Evolutionary conservation across 305 asterid genomes (phyloP), one percentile per base, ranked within the genome.

Genomic region (Petunia hybrid): DNA sequence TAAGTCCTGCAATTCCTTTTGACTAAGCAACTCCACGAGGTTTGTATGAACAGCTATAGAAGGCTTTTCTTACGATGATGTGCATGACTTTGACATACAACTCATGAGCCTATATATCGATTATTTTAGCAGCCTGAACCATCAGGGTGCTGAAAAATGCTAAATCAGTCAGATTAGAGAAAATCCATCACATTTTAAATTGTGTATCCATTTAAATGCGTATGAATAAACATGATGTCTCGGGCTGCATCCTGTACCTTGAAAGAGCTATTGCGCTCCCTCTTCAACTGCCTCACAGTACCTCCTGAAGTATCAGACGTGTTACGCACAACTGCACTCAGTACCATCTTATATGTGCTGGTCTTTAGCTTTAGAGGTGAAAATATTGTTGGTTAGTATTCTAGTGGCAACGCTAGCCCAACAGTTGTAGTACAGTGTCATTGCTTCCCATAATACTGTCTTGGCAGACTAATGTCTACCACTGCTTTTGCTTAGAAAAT

Each of bases 1-100:
- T 63, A 69, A 79, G 64, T 92, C 98, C 97, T 92, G 97, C 89
- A 94, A 86, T 85, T 94, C 98, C 79, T 91, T 92, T 79, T 91
- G 87, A 0, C 95, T 90, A 69, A 94, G 85, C 77, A 94, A 97
- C 87, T 94, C 98, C 80, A 94, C 92, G 71, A 94, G 91, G 90
- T 97, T 94, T 6, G 98, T 94, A 80, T 94, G 98, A 69, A 94
- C 97, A 74, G 92, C 98, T 80, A 94, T 92, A 83, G 91, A 94
- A 1, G 98, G 98, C 62, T 92, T 94, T 81, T 92, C 92, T 84
- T 97, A 22, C 98, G 75, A 91, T 87, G 87, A 94, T 85, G 98
- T 12, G 89, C 86, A 5, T 97, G 98, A 86, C 95, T 94, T 83
- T 94, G 98, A 40, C 95, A 68, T 94, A 94, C n/a, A 94, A 86